phyloP scores from a whole-genome alignment of 163 green algal species.

The Scenedesmus sp. region DNA sequence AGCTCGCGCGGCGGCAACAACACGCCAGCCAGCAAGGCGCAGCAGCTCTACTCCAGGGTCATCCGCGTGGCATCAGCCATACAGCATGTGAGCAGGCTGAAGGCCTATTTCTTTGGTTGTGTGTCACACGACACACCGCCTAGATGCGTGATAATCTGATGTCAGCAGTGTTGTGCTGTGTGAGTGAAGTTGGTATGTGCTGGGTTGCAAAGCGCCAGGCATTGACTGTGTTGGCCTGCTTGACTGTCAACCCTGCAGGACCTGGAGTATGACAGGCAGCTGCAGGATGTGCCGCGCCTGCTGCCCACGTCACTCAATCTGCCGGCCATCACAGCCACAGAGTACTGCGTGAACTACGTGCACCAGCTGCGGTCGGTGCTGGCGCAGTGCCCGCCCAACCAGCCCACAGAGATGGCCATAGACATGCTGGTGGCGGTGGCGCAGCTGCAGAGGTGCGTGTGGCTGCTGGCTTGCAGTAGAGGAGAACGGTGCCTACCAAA shows the following conservation, averaged over 20 bases:
- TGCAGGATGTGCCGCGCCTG: constrained; percentile 65
- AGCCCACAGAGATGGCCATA: constrained; percentile 75
- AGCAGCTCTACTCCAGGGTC: constrained; percentile 33
- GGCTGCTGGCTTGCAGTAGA: neutral
- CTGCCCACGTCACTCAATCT: constrained; percentile 75
- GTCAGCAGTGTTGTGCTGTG: neutral
- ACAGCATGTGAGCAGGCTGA: constrained; percentile 25
- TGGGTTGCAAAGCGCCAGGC: neutral
- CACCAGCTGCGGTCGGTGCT: constrained; percentile 72
- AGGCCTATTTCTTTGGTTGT: neutral
- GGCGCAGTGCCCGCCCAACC: constrained; percentile 67
- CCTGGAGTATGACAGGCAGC: constrained; percentile 56
- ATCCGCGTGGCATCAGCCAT: constrained; percentile 44
- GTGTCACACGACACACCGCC: neutral
- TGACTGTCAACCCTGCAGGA: constrained; percentile 34
- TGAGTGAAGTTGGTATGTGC: neutral
- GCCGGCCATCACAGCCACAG: constrained; percentile 74
- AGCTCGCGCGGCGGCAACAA: neutral
- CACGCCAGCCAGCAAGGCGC: constrained; percentile 32
- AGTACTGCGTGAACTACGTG: constrained; percentile 80
- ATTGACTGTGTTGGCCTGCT: neutral
- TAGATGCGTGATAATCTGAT: neutral
- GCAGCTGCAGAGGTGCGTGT: constrained; percentile 68
- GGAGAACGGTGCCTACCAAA: neutral
- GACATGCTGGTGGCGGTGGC: constrained; percentile 82